Conservation (phyloP, 2,329 filamentous ascomycete species). For the Sphaceloma murrayae region DNA sequence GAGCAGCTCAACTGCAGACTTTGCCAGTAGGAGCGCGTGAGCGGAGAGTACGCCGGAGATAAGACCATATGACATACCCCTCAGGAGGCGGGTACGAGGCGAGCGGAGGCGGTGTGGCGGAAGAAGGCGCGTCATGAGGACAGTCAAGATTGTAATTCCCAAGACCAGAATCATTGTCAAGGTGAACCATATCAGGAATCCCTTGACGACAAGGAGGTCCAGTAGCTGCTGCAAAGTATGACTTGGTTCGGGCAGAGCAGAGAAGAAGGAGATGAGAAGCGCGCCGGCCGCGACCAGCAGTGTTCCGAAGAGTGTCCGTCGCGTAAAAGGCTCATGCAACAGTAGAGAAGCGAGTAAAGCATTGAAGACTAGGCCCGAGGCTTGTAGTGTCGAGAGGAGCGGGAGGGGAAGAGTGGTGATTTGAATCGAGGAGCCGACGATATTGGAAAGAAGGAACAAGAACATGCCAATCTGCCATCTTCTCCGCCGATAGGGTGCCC, state of each 20-base stretch:
- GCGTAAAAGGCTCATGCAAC: conserved; percentile 85
- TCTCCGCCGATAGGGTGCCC: conserved; percentile 79
- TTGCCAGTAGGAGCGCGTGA: conserved; percentile 85
- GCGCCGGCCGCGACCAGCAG: conserved; percentile 79
- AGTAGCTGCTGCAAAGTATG: conserved; percentile 79
- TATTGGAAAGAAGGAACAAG: conserved; percentile 91
- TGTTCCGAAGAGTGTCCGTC: conserved; percentile 85
- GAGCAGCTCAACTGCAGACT: conserved; percentile 89
- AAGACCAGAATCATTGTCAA: conserved; percentile 41
- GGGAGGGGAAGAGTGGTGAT: conserved; percentile 92
- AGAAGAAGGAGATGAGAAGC: conserved; percentile 86
- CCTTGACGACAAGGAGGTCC: conserved; percentile 57
- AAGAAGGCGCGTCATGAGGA: conserved; percentile 34
- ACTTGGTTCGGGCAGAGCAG: conserved; percentile 84
- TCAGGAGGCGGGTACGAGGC: conserved; percentile 49
- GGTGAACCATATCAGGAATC: conserved; percentile 45
- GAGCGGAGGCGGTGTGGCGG: conserved; percentile 29
- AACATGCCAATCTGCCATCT: conserved; percentile 95
- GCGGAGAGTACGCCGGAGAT: conserved; percentile 87
- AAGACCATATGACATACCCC: conserved; percentile 79
- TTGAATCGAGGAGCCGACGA: conserved; percentile 91
- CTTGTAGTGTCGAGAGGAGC: conserved; percentile 88
- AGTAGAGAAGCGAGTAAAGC: conserved; percentile 93
- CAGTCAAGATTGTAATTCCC: conserved; percentile 34
- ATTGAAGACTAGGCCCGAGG: conserved; percentile 95